These are phyloP conservation scores for Phytopythium litorale DNA, from an alignment of 352 stramenopile species.

Conservation along the genomic window DNA sequence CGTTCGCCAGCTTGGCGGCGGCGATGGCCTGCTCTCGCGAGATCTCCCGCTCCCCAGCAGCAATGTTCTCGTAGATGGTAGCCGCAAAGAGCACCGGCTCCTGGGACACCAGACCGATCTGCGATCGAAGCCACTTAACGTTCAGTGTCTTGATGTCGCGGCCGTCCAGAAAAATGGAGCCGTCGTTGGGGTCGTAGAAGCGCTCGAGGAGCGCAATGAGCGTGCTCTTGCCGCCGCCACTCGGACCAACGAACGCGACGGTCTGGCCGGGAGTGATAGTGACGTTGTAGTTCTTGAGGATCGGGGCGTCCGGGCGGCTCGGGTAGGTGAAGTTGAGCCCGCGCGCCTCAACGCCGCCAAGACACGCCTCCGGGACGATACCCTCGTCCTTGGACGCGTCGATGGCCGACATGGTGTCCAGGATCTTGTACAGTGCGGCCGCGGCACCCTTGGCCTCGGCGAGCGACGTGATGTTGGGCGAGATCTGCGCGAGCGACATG, in stretches of 20 bases:
- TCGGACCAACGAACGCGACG: slow-evolving; percentile 24
- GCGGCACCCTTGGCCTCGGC: slow-evolving; percentile 32
- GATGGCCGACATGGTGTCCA: slow-evolving; percentile 45
- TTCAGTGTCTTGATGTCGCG: slow-evolving; percentile 74
- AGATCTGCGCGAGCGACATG: slow-evolving; percentile 34
- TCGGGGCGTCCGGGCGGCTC: slow-evolving; percentile 29
- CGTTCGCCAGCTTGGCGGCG: slow-evolving; percentile 31
- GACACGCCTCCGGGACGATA: slow-evolving; percentile 15
- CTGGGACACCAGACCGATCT: slow-evolving; percentile 78
- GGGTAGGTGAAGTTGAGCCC: slow-evolving; percentile 74
- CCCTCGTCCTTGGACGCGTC: slow-evolving; percentile 29
- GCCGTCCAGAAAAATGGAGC: slow-evolving; percentile 78
- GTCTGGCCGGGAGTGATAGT: slow-evolving; percentile 27
- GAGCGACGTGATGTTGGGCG: slow-evolving; percentile 39
- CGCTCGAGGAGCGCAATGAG: slow-evolving; percentile 64
- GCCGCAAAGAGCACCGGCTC: slow-evolving; percentile 87
- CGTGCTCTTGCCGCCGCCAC: slow-evolving; percentile 32
- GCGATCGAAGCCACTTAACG: slow-evolving; percentile 57
- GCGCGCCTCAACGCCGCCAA: slow-evolving; percentile 35
- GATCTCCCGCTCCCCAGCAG: slow-evolving; percentile 5
- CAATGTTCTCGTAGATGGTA: slow-evolving; percentile 90
- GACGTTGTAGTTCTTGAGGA: slow-evolving; percentile 31
- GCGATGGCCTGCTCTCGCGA: slow-evolving; percentile 2
- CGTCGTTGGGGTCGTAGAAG: slow-evolving; percentile 86
- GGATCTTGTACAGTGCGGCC: slow-evolving; percentile 36